Evolutionary conservation across 2,329 filamentous ascomycete genomes (phyloP), one percentile per base, ranked within the genome.

Genomic region (Cordyceps sp.): DNA sequence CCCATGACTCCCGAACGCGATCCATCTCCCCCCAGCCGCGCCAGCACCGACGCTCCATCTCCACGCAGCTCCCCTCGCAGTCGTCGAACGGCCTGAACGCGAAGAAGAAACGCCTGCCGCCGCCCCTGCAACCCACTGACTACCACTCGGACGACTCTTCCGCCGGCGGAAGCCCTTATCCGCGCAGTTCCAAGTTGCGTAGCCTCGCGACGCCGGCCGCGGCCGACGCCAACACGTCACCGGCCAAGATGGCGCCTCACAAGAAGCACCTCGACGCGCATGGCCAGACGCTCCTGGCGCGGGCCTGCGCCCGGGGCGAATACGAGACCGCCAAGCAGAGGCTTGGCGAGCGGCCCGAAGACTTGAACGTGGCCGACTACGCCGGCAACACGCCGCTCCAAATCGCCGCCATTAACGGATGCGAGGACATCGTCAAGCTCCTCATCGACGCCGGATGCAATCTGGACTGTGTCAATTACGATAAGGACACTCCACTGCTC

Each of bases 311-410:
- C 24, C 76, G 78, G 43, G 84, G 85, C 31, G 83, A 92, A 47
- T 69, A 90, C 34, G 81, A 88, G 2, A 63, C 65, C 9, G 85
- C 83, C 13, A 86, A 81, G 50, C 68, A 72, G 43, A 72, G 81
- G 39, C 67, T 85, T 21, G 62, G 69, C 8, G 82, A 92, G 48
- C 72, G 85, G 15, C 85, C 84, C 0, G 82, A 92, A 39, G 85
- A 96, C 52, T 55, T 96, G 33, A 82, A 98, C 43, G 70, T 86
- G 36, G 74, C 82, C 17, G 90, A 98, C 48, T 92, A 93, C 49
- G 90, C 90, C 12, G 83, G 84, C n/a, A 96, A 96, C 46, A 92
- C 88, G 1, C 90, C 90, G 17, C 63, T 98, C 22, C 90, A 98
- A 53, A 90, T 93, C 41, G 88, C 90, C 22, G 76, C 86, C 21